Conservation (phyloP, 169 alveolate genomes). For the Cryptosporidium canis region DNA sequence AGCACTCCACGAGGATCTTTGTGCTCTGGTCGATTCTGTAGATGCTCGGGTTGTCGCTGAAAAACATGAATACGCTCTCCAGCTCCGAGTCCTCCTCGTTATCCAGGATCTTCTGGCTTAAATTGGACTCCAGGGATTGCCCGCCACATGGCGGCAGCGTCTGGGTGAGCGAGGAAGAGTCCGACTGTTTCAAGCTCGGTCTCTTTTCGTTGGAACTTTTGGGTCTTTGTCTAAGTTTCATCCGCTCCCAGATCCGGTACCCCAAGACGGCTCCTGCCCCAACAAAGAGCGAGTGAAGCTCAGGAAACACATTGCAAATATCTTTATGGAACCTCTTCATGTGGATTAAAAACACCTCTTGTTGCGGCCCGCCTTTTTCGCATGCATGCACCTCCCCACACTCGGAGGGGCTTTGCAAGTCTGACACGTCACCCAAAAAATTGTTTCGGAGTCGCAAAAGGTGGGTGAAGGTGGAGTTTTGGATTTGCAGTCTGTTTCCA, state of each 20-base stretch:
- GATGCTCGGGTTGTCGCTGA: slow-evolving; percentile 11
- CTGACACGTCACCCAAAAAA: background rate
- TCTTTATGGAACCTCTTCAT: slow-evolving; percentile 64
- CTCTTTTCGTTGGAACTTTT: background rate
- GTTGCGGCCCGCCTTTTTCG: slow-evolving; percentile 33
- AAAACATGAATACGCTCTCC: slow-evolving; percentile 47
- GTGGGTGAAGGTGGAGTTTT: background rate
- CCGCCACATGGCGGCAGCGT: background rate
- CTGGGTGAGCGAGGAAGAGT: slow-evolving; percentile 1
- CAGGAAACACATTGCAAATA: slow-evolving; percentile 36
- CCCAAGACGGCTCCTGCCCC: slow-evolving; percentile 69
- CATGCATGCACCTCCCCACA: slow-evolving; percentile 15
- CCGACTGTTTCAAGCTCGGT: background rate
- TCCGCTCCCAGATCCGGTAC: slow-evolving; percentile 32
- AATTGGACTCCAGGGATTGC: background rate
- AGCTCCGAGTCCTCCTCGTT: slow-evolving; percentile 26
- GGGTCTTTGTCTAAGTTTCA: background rate
- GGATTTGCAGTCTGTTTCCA: slow-evolving; percentile 45
- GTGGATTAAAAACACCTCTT: slow-evolving; percentile 43
- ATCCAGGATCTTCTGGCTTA: background rate
- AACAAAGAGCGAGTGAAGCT: slow-evolving; percentile 26
- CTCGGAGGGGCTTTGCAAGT: background rate
- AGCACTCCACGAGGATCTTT: slow-evolving; percentile 44
- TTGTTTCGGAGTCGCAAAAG: background rate
- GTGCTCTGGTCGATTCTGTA: slow-evolving; percentile 56